Evolutionary conservation across 352 stramenopile species (phyloP), one percentile per base, ranked within the genome.

Genomic region (Phytophthora sp.): DNA sequence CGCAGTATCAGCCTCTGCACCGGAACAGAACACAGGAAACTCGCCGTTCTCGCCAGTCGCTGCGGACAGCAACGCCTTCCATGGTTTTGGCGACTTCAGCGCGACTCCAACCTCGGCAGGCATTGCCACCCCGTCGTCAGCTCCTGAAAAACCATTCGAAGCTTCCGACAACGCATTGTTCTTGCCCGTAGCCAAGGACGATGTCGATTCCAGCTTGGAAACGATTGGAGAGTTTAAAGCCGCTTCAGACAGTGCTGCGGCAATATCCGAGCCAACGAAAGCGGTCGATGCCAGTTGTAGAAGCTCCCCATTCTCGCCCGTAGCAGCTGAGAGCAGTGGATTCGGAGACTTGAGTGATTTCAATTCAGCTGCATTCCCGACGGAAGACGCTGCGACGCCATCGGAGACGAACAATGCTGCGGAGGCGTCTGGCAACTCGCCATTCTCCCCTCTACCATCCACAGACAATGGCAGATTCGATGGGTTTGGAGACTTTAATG

Each of bases 41-140:
- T 77, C 61, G 13, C 65, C 70, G 23, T 72, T 74, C 49, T 73
- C 64, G 0, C 53, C 53, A 4, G 30, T 65, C 8, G 62, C 57
- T 41, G 39, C 35, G 7, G 53, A 69, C 23, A 61, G 24, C 21
- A 66, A 46, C 29, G 46, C 58, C 55, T 61, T 73, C 1, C 45
- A 60, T 49, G 35, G 44, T 18, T 79, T 82, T 62, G 57, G 57
- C 9, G 74, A 65, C 18, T 76, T 79, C 35, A 75, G 50, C 38
- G 30, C 62, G n/a, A 29, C 64, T 60, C 27, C 67, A 41, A 35
- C 47, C n/a, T n/a, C n/a, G 46, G 15, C 26, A 18, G 30, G 60
- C n/a, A 56, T 9, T 15, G 21, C 27, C 23, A 36, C 51, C 13
- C 35, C 55, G 2, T 41, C 49, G 15, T 50, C 41, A 31, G 30